Percentiles rank a stretch among this genome's conserved stretches.
phyloP scores from a whole-genome alignment of 1,284 basidiomycete genomes.

The Vanrija sp. region DNA sequence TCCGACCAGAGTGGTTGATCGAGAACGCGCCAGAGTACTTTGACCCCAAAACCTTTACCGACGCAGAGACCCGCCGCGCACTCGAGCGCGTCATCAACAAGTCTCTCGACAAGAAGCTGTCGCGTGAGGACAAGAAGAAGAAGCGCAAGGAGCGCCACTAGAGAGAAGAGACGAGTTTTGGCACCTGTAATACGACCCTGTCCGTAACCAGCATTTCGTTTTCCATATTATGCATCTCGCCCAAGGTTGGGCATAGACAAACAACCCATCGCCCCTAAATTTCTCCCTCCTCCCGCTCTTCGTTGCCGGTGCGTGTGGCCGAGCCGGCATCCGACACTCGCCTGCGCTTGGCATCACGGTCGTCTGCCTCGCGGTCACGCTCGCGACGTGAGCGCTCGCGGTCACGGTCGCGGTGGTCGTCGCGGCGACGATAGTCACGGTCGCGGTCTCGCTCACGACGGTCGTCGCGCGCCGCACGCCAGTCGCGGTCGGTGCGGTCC shows the following conservation, averaged over 20 bases:
- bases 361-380: constrained; percentile 13
- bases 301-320: neutral
- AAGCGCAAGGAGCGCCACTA: constrained; percentile 30
- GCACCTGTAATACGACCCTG: neutral
- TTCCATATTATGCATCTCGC: constrained; percentile 13
- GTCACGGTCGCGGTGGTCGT: constrained; percentile 19
- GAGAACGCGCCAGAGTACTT: constrained; percentile 77
- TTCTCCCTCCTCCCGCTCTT: constrained; percentile 15
- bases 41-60: constrained; percentile 42
- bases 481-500: constrained; percentile 12
- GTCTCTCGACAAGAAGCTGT: neutral
- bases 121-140: constrained; percentile 26
- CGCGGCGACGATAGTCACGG: constrained; percentile 19
- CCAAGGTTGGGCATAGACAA: constrained; percentile 4
- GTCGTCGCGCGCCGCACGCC: constrained; percentile 16
- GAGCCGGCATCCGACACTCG: constrained; percentile 7
- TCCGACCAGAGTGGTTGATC: constrained; percentile 84
- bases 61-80: constrained; percentile 40
- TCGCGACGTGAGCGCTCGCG: constrained; percentile 1
- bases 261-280: neutral
- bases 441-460: constrained; percentile 24
- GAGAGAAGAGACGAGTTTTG: neutral
- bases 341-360: constrained; percentile 22
- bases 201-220: neutral
- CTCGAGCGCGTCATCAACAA: constrained; percentile 36